Conservation (phyloP, 2,329 filamentous ascomycete species). For the Aspergillus candidus region DNA sequence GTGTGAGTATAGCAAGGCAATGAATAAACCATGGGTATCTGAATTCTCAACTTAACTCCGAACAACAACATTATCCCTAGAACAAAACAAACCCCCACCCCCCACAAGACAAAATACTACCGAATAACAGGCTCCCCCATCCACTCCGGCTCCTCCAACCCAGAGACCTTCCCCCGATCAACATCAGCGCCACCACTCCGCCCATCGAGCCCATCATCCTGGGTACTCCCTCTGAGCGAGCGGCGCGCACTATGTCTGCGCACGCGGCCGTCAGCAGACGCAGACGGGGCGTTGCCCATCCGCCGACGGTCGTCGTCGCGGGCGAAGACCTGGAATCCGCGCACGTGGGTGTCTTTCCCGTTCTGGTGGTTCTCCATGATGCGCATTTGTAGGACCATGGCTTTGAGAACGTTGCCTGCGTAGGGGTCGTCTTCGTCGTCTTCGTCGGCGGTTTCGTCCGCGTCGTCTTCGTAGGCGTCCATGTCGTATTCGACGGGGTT, state of each 20-base stretch:
- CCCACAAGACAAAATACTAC: constrained; percentile 14
- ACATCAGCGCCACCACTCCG: constrained; percentile 19
- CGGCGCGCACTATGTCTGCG: constrained; percentile 26
- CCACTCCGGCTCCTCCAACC: constrained; percentile 43
- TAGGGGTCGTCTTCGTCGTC: constrained; percentile 33
- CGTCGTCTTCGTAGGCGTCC: constrained; percentile 24
- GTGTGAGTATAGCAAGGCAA: constrained; percentile 1
- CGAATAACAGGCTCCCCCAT: constrained; percentile 46
- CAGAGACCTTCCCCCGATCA: constrained; percentile 22
- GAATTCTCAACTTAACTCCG: constrained; percentile 1
- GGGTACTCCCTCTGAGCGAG: constrained; percentile 21
- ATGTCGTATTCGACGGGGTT: constrained; percentile 15
- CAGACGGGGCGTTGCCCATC: constrained; percentile 26
- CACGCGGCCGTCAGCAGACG: constrained; percentile 27
- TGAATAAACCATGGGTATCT: constrained; percentile 11
- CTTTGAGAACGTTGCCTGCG: constrained; percentile 70
- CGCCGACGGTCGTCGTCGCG: constrained; percentile 36
- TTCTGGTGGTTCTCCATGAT: constrained; percentile 98
- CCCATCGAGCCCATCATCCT: constrained; percentile 18
- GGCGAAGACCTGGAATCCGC: constrained; percentile 81
- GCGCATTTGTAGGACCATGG: constrained; percentile 83
- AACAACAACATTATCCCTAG: neutral
- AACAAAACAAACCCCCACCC: neutral
- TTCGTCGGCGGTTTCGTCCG: constrained; percentile 19
- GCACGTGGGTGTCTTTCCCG: constrained; percentile 96